Base-by-base conservation (phyloP, 768 basidiomycete species). In the Tubosaeta brunneosetosa region DNA sequence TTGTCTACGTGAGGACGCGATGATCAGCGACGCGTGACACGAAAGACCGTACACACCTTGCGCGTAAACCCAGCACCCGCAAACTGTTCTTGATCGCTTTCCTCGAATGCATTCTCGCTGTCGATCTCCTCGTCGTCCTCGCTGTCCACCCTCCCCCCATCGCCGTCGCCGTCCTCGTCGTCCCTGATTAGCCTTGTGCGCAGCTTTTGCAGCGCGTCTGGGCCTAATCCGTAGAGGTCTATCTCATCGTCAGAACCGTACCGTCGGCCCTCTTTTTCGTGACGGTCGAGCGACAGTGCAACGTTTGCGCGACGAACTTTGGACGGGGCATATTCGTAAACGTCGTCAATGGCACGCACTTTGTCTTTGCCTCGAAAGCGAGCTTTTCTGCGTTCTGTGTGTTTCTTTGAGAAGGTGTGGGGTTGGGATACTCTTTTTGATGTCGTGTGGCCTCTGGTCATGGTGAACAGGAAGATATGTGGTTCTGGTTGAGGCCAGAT, bases 111-210 rank as follows among this genome's bases (percentile, higher is more conserved):
- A 55, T 77, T 84, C 61, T 94, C 92, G 56, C 84, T 87, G 54
- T 91, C 88, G 42, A 93, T 80, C 55, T 93, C 90, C 62, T 93
- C 90, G 62, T 94, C 91, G 56, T 94, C 88, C 1, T 72, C 82
- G 55, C 79, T 82, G 32, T 76, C 83, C 57, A 90, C 76, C 55
- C 62, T 68, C 52, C 33, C 50, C 1, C n/a, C 26, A 12, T 32
- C 44, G 4, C 29, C 61, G 13, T 81, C 76, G 42, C 75, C 73
- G 31, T 82, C 83, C 12, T 68, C 76, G 33, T 75, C 67, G 55
- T 81, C 79, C 6, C 77, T 80, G 46, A 82, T 72, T 44, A 88
- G 62, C 56, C 79, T 72, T 16, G 82, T 59, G n/a, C 60, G 58
- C 38, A 74, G 49, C 48, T 70, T 71, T 49, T 73, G 66, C 56